A percentile compares a stretch with the other conserved stretches of the same genome.
Evolutionary conservation across 768 basidiomycete species (phyloP).

Genomic region (Tricholomella constricta): DNA sequence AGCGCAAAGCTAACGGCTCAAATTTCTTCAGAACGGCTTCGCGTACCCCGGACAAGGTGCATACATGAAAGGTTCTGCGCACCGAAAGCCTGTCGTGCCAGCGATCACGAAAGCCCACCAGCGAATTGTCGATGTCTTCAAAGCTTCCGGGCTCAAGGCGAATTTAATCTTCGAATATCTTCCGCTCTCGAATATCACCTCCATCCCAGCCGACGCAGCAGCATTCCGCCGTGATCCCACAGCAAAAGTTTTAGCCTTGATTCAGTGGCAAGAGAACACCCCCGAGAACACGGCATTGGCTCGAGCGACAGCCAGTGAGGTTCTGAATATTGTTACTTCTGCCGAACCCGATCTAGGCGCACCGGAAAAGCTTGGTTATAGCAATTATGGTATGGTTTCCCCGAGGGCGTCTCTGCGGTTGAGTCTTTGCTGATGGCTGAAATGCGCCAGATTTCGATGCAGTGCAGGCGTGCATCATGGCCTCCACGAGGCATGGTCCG

Average conservation of each 20-base stretch:
- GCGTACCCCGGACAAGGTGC: conserved; percentile 36
- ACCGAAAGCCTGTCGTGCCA: conserved; percentile 27
- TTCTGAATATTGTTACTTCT: conserved; percentile 30
- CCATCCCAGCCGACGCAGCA: conserved; percentile 34
- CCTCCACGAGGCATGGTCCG: no score
- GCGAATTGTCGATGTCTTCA: conserved; percentile 27
- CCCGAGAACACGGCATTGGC: conserved; percentile 30
- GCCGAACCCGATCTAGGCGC: conserved; percentile 29
- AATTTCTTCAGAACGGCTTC: conserved; percentile 36
- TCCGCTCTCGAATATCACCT: conserved; percentile 38
- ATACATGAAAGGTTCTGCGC: conserved; percentile 48
- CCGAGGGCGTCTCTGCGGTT: no score
- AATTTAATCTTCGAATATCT: conserved; percentile 45
- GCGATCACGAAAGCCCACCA: conserved; percentile 31
- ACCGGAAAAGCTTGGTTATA: conserved; percentile 37
- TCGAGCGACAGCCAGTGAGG: conserved; percentile 28
- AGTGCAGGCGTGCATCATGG: no score
- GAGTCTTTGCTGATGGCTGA: no score
- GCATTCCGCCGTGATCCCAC: conserved; percentile 42
- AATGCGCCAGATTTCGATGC: no score
- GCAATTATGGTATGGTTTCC: conserved; percentile 56
- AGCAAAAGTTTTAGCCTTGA: conserved; percentile 33
- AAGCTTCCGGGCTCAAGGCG: conserved; percentile 17
- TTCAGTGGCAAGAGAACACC: conserved; percentile 39
- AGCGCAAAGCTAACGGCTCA: no score